Conservation (phyloP, 805 yeast genomes). For the Saccharomycopsis fibuligera region DNA sequence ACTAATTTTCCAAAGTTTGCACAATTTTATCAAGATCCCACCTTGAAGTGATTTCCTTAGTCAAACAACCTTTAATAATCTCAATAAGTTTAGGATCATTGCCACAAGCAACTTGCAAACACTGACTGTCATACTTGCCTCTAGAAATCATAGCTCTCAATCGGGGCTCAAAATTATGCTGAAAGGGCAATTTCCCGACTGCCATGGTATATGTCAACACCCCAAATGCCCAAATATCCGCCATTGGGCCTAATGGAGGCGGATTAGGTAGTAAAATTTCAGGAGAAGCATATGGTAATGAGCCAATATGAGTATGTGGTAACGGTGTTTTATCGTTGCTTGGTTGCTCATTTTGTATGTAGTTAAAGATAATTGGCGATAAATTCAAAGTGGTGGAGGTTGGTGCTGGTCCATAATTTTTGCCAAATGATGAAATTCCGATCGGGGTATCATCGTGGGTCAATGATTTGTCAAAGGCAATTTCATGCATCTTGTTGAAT, state of each 20-base stretch:
- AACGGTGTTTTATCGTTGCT: slow-evolving; percentile 23
- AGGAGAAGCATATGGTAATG: slow-evolving; percentile 89
- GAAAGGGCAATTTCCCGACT: slow-evolving; percentile 73
- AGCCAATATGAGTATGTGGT: slow-evolving; percentile 74
- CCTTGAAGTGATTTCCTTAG: slow-evolving; percentile 43
- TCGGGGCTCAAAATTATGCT: slow-evolving; percentile 77
- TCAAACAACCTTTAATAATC: slow-evolving; percentile 49
- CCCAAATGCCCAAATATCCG: slow-evolving; percentile 92
- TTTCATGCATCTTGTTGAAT: slow-evolving; percentile 23
- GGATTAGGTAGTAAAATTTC: slow-evolving; percentile 63
- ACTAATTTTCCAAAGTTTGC: slow-evolving; percentile 3
- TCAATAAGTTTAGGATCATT: slow-evolving; percentile 25
- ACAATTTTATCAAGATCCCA: slow-evolving; percentile 36
- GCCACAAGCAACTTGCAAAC: slow-evolving; percentile 38
- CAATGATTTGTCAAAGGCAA: slow-evolving; percentile 25
- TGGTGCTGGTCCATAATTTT: slow-evolving; percentile 28
- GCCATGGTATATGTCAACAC: slow-evolving; percentile 68
- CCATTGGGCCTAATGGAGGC: slow-evolving; percentile 52
- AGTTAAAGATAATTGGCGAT: slow-evolving; percentile 24
- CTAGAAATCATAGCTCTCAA: slow-evolving; percentile 64
- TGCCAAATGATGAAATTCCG: slow-evolving; percentile 27
- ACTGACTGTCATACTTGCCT: slow-evolving; percentile 50
- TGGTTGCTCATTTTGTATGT: slow-evolving; percentile 25
- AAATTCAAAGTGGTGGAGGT: slow-evolving; percentile 22
- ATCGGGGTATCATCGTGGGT: slow-evolving; percentile 31